These are phyloP conservation scores for Irpex lacteus DNA, from an alignment of 1,284 basidiomycete species.

Conservation along the genomic window DNA sequence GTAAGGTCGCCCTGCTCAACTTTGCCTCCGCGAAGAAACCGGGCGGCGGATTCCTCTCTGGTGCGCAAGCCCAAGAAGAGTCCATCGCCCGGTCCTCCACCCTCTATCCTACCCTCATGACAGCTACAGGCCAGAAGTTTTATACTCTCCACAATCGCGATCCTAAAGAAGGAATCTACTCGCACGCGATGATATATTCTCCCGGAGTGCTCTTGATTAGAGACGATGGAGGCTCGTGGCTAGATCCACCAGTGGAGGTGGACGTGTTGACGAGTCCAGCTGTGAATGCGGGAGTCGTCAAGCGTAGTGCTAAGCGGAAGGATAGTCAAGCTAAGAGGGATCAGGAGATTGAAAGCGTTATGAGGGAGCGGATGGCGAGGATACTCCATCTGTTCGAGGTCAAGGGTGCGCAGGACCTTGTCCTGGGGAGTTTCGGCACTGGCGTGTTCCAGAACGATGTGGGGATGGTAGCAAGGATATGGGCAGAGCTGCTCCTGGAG, in stretches of 20 bases:
- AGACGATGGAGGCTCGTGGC: constrained; percentile 52
- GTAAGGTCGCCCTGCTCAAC: constrained; percentile 57
- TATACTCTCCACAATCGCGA: constrained; percentile 54
- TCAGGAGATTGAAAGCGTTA: constrained; percentile 47
- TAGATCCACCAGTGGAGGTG: constrained; percentile 45
- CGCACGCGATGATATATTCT: constrained; percentile 68
- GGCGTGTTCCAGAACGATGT: constrained; percentile 69
- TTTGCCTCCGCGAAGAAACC: constrained; percentile 70
- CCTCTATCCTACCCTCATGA: constrained; percentile 57
- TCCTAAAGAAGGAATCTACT: constrained; percentile 52
- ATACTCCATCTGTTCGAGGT: constrained; percentile 63
- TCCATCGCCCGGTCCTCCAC: constrained; percentile 68
- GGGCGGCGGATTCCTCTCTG: constrained; percentile 65
- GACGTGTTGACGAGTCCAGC: constrained; percentile 66
- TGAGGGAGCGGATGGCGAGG: constrained; percentile 69
- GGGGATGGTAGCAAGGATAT: constrained; percentile 32
- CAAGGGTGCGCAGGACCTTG: constrained; percentile 51
- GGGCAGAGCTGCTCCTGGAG: constrained; percentile 46
- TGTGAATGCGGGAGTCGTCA: constrained; percentile 63
- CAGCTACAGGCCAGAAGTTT: constrained; percentile 49
- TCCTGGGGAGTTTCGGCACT: constrained; percentile 73
- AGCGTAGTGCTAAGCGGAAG: constrained; percentile 24
- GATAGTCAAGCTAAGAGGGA: constrained; percentile 41
- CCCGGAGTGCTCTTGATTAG: constrained; percentile 56
- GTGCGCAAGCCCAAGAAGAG: constrained; percentile 72